Evolutionary conservation across 305 asterid genomes (phyloP), one percentile per base, ranked within the genome.

Genomic region (Rubia peregrina): DNA sequence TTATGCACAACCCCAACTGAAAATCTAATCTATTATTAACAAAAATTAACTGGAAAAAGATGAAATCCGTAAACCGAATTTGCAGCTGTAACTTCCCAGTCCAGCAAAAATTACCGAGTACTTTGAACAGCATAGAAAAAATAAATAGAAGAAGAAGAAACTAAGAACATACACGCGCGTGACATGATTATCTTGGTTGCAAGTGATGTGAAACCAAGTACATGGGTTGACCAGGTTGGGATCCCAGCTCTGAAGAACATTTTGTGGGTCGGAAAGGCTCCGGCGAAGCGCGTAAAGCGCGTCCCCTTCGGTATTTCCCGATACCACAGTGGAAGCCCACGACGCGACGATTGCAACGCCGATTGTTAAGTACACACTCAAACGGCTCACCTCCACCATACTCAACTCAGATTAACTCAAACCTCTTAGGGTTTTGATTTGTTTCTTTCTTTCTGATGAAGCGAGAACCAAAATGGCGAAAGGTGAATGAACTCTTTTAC

Each of bases 201-300:
- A 93, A 79, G 95, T 93, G 83, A 92, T 74, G 77, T 93, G 98
- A 81, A 93, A 93, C 97, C 97, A 93, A 66, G 96, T 91, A 65
- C 98, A 93, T 6, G 98, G 98, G 79, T 79, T 82, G 16, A 93
- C 98, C 36, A 93, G 91, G 75, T 88, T 91, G 76, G 83, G 95
- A 89, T 91, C 98, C 97, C 98, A 93, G 95, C 98, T 93, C 86
- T 84, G 85, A 13, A 93, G 95, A 76, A 91, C 98, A 73, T 81
- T 85, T 65, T 85, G 91, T 70, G 95, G 92, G 89, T 93, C 96
- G 42, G 85, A 82, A 63, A 93, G 84, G 80, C 96, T 85, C 86
- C 92, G 90, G 59, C 97, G 92, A 51, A 93, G 87, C 65, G 97
- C 89, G 84, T 75, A 85, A 42, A 93, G 95, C 75, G 96, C 98